These are phyloP conservation scores for Polyplosphaeria fusca DNA, from an alignment of 495 filamentous ascomycete species.

Conservation along the genomic window DNA sequence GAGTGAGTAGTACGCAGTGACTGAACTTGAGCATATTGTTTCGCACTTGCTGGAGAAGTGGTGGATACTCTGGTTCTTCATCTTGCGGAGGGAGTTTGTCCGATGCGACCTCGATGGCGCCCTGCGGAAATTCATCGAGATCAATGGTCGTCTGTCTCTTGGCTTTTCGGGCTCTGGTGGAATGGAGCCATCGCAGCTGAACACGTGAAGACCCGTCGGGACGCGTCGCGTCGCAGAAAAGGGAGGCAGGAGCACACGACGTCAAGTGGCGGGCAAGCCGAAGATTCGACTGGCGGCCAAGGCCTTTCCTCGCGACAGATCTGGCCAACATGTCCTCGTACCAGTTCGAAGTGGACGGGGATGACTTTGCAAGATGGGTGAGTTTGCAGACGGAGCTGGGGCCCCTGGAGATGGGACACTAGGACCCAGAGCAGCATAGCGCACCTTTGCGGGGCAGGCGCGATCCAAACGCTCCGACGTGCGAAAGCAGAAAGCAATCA, in stretches of 20 bases:
- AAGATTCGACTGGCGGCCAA: no score
- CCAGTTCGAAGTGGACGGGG: no score
- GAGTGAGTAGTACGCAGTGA: constrained; percentile 83
- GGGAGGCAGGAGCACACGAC: background rate
- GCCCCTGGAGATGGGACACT: background rate
- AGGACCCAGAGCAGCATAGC: no score
- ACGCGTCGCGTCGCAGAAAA: constrained; percentile 9
- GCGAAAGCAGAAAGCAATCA: no score
- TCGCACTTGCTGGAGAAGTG: constrained; percentile 82
- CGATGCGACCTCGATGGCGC: constrained; percentile 9
- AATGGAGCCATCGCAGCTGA: constrained; percentile 3
- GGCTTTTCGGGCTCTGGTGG: constrained; percentile 13
- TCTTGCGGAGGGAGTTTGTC: constrained; percentile 30
- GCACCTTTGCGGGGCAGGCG: no score
- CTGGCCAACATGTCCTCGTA: no score
- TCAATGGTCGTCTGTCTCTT: constrained; percentile 22
- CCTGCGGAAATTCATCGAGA: constrained; percentile 30
- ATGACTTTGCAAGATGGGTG: background rate
- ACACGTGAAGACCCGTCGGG: constrained; percentile 1
- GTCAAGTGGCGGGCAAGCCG: no score
- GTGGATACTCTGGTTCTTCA: constrained; percentile 67
- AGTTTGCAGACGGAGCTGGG: background rate
- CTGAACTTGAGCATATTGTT: constrained; percentile 87
- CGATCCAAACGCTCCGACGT: no score
- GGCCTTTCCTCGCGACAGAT: no score